Evolutionary conservation across 208 protist species (phyloP).

Genomic region (Novymonas esmeraldas): DNA sequence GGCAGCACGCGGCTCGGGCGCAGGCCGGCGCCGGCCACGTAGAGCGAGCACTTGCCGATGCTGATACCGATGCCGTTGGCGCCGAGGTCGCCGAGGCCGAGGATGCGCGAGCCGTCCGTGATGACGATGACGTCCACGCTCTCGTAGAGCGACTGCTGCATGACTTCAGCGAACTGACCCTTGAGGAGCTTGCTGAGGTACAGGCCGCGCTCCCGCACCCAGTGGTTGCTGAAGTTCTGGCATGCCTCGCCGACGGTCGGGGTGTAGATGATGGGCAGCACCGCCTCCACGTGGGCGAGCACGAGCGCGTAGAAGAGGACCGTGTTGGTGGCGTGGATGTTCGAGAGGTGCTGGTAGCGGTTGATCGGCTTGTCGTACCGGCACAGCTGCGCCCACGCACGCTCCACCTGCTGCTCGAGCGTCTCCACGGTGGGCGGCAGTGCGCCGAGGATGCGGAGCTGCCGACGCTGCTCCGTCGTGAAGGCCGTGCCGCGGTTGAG

Average conservation of each 20-base stretch:
- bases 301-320: constrained; percentile 84
- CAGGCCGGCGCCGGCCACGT: constrained; percentile 91
- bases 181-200: constrained; percentile 87
- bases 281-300: constrained; percentile 66
- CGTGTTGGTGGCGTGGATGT: constrained; percentile 74
- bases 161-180: constrained; percentile 79
- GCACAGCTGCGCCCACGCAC: constrained; percentile 68
- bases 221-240: constrained; percentile 87
- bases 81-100: constrained; percentile 95
- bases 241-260: constrained; percentile 94
- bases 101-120: constrained; percentile 96
- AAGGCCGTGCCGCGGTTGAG: constrained; percentile 83
- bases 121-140: constrained; percentile 95
- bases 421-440: constrained; percentile 81
- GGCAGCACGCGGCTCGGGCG: constrained; percentile 85
- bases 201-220: constrained; percentile 83
- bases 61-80: constrained; percentile 96
- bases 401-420: constrained; percentile 77
- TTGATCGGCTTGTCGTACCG: constrained; percentile 86
- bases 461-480: constrained; percentile 74
- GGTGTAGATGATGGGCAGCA: constrained; percentile 90
- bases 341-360: constrained; percentile 76
- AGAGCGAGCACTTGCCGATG: constrained; percentile 95
- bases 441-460: constrained; percentile 61
- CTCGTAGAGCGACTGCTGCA: constrained; percentile 75